phyloP scores from a whole-genome alignment of 176 grass and related monocot species.

The Cocos nucifera region DNA sequence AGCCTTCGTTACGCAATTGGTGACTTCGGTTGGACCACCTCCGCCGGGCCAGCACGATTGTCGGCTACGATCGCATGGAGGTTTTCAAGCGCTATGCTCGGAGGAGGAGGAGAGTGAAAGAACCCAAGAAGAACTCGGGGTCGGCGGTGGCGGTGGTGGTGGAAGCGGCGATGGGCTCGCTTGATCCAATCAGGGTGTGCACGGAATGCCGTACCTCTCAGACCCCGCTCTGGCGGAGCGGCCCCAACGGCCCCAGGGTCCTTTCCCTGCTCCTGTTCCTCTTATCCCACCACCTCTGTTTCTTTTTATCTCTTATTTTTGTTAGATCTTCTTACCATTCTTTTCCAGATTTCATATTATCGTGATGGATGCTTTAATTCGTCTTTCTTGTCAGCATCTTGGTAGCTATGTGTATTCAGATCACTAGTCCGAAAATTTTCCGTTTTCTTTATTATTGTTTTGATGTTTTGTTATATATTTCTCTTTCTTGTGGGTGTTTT shows the following conservation, averaged over 20 bases:
- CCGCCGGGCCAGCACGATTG: background rate
- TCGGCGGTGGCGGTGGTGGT: background rate
- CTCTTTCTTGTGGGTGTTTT: too few species aligned
- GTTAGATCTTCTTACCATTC: background rate
- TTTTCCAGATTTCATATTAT: background rate
- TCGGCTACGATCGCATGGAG: background rate
- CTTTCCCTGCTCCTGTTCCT: background rate
- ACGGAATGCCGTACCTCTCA: constrained; percentile 28
- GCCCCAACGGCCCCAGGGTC: constrained; percentile 38
- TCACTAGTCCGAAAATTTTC: too few species aligned
- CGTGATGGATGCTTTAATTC: too few species aligned
- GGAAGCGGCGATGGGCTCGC: background rate
- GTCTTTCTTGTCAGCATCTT: too few species aligned
- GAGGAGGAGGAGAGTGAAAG: constrained; percentile 5
- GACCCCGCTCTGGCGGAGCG: constrained; percentile 37
- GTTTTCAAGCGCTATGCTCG: background rate
- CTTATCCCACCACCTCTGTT: background rate
- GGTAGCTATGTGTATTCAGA: too few species aligned
- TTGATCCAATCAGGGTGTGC: constrained; percentile 8
- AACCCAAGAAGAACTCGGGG: background rate
- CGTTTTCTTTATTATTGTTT: too few species aligned
- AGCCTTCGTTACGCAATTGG: background rate
- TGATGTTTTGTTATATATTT: too few species aligned
- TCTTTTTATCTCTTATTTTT: background rate
- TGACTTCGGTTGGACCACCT: background rate